These are phyloP conservation scores for Gymnopilus junonius DNA, from an alignment of 768 basidiomycete genomes.

Conservation along the genomic window DNA sequence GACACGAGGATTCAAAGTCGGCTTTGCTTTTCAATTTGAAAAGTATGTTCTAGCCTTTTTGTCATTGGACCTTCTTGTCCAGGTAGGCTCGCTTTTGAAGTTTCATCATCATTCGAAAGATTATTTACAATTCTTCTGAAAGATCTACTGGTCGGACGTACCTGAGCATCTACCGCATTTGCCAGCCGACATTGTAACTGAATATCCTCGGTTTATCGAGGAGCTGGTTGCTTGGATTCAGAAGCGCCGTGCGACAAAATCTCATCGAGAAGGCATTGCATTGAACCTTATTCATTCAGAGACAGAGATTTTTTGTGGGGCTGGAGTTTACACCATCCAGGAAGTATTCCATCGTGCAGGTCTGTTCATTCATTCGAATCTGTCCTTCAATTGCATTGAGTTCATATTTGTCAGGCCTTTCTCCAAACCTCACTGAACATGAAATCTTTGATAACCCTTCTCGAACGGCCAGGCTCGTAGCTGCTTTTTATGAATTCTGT, in stretches of 20 bases:
- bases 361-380: neutral
- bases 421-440: neutral
- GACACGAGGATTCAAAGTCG: conserved; percentile 12
- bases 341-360: neutral
- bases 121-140: too few species aligned
- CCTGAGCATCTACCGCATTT: neutral
- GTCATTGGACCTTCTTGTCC: conserved; percentile 4
- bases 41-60: conserved; percentile 11
- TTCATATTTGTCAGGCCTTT: neutral
- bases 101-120: too few species aligned
- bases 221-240: neutral
- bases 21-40: conserved; percentile 6
- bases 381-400: neutral
- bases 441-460: neutral
- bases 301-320: neutral
- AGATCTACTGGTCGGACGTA: too few species aligned
- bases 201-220: neutral
- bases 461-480: neutral
- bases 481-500: neutral
- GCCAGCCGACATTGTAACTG: neutral
- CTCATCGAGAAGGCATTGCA: neutral
- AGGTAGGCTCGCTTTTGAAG: too few species aligned
- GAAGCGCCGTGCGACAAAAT: neutral
- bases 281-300: neutral
- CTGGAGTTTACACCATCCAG: neutral